These are phyloP conservation scores for Oidiodendron maius DNA, from an alignment of 495 filamentous ascomycete species.

Conservation along the genomic window DNA sequence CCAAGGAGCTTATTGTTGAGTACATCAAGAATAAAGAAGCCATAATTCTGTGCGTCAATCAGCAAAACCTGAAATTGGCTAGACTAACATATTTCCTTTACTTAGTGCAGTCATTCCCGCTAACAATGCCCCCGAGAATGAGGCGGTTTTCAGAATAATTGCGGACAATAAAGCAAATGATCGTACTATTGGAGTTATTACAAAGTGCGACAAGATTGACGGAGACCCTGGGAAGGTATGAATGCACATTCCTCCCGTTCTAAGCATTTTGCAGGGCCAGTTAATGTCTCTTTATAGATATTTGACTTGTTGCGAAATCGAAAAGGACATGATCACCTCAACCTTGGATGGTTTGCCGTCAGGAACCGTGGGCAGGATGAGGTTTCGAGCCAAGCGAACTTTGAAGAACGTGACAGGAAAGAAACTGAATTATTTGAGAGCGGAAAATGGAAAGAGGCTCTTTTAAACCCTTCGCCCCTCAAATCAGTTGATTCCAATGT, in stretches of 20 bases:
- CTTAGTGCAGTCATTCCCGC: constrained; percentile 28
- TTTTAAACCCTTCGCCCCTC: constrained; percentile 6
- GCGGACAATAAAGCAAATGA: constrained; percentile 25
- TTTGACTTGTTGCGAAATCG: constrained; percentile 10
- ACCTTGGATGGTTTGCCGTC: constrained; percentile 43
- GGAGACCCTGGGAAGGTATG: too few species aligned
- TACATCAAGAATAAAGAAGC: constrained; percentile 40
- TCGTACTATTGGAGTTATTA: constrained; percentile 42
- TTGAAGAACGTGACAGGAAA: constrained; percentile 9
- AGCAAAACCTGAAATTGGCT: too few species aligned
- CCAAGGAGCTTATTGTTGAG: constrained; percentile 28
- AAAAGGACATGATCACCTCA: constrained; percentile 25
- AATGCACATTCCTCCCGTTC: too few species aligned
- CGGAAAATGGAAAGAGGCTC: constrained; percentile 11
- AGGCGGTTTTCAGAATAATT: constrained; percentile 30
- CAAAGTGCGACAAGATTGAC: constrained; percentile 38
- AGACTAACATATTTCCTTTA: too few species aligned
- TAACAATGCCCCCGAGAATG: constrained; percentile 24
- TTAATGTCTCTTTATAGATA: constrained; percentile 5
- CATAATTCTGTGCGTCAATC: constrained; percentile 34
- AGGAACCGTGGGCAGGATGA: constrained; percentile 43
- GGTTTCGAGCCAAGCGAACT: constrained; percentile 1
- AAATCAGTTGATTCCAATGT: constrained; percentile 7
- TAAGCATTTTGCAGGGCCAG: constrained; percentile 4
- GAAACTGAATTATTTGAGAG: constrained; percentile 7